Evolutionary conservation across 257 asterid genomes (phyloP).

Genomic region (Cruciata laevipes): DNA sequence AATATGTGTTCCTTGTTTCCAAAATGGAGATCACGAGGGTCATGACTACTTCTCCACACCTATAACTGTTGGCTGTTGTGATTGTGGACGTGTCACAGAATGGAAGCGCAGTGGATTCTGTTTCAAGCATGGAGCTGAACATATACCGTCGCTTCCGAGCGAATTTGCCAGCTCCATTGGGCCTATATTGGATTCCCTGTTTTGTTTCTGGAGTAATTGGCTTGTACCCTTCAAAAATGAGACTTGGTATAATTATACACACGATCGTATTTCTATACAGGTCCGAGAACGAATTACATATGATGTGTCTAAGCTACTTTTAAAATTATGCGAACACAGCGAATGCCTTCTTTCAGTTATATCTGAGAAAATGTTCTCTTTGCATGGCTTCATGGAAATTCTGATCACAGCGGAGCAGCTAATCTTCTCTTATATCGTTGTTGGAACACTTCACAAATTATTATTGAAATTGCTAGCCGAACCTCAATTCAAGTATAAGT

Average conservation of each 20-base stretch:
- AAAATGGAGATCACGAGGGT: constrained; percentile 77
- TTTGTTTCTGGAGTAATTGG: constrained; percentile 58
- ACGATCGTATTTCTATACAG: constrained; percentile 30
- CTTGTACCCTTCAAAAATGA: constrained; percentile 30
- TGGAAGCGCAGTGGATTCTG: constrained; percentile 98
- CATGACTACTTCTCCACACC: constrained; percentile 80
- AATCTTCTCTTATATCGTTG: constrained; percentile 28
- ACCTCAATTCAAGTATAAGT: constrained; percentile 81
- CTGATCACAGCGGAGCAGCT: constrained; percentile 68
- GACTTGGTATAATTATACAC: constrained; percentile 31
- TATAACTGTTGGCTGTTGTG: constrained; percentile 96
- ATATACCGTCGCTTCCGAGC: constrained; percentile 74
- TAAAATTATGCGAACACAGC: constrained; percentile 64
- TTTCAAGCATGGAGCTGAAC: constrained; percentile 82
- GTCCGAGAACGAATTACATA: constrained; percentile 61
- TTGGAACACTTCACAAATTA: constrained; percentile 70
- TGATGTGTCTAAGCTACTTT: constrained; percentile 63
- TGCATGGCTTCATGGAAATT: constrained; percentile 61
- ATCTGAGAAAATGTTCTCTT: constrained; percentile 61
- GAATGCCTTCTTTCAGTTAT: constrained; percentile 88
- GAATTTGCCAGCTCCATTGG: constrained; percentile 54
- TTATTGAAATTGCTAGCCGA: constrained; percentile 85
- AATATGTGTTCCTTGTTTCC: constrained; percentile 90
- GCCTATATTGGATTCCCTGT: constrained; percentile 64
- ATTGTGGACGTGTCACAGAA: constrained; percentile 95